phyloP scores from a whole-genome alignment of 495 filamentous ascomycete genomes.

The Podospora comata region DNA sequence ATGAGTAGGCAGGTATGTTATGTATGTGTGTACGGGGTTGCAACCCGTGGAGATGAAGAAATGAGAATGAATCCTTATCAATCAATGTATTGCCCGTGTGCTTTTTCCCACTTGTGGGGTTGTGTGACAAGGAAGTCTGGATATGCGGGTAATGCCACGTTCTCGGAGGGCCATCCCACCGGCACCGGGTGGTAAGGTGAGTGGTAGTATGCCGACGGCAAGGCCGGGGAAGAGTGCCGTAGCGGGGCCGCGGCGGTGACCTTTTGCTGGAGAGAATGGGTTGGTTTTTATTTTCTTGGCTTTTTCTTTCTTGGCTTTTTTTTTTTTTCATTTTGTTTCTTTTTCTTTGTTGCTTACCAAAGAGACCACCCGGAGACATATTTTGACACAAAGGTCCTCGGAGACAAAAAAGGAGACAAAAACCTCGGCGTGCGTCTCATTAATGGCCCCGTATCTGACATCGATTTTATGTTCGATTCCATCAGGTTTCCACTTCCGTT shows the following conservation, averaged over 20 bases:
- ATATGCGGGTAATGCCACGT: not conserved
- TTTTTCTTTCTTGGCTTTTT: not conserved
- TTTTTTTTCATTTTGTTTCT: not conserved
- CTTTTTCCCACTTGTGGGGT: not conserved
- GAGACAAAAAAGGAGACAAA: not conserved
- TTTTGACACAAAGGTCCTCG: too few species aligned
- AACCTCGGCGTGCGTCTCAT: not conserved
- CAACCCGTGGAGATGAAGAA: too few species aligned
- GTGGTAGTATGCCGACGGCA: not conserved
- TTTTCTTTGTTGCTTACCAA: not conserved
- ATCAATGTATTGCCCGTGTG: too few species aligned
- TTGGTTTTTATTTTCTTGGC: not conserved
- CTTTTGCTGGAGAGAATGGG: not conserved
- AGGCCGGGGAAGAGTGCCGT: not conserved
- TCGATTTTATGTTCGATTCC: not conserved
- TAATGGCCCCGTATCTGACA: not conserved
- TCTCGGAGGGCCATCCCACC: not conserved
- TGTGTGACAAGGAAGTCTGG: not conserved
- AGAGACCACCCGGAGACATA: not conserved
- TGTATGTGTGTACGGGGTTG: too few species aligned
- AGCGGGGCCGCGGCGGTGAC: too few species aligned
- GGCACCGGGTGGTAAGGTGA: not conserved
- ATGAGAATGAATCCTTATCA: too few species aligned
- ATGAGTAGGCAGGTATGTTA: constrained; percentile 8
- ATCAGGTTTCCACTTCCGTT: not conserved